phyloP scores from a whole-genome alignment of 768 basidiomycete genomes.

The Chiua virens region DNA sequence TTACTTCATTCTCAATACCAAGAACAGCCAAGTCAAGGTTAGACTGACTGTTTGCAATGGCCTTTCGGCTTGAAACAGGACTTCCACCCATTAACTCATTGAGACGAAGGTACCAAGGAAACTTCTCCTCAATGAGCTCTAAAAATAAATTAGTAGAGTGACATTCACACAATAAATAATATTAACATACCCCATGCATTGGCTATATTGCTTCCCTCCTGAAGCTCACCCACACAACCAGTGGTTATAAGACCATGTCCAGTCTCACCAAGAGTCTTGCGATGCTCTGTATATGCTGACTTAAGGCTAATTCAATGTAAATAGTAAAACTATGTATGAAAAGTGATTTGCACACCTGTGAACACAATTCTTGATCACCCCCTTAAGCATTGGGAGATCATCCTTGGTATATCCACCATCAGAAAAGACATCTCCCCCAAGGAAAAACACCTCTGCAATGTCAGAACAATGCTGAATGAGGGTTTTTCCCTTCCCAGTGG shows the following conservation, averaged over 20 bases:
- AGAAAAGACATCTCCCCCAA: too few species aligned
- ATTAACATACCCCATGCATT: not conserved
- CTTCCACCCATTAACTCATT: not conserved
- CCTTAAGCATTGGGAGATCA: not conserved
- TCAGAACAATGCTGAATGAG: conserved; percentile 1
- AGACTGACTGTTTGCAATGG: not conserved
- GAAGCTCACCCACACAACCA: not conserved
- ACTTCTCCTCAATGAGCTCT: not conserved
- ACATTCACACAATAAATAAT: too few species aligned
- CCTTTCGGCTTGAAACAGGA: not conserved
- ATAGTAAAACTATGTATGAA: not conserved
- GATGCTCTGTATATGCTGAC: not conserved
- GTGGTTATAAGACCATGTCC: not conserved
- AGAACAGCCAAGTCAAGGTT: not conserved
- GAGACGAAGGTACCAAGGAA: not conserved
- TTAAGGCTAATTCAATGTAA: not conserved
- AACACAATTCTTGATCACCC: not conserved
- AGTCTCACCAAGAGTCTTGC: not conserved
- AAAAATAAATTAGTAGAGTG: not conserved
- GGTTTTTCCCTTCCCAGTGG: conserved; percentile 6
- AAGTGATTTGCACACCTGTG: not conserved
- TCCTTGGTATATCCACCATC: too few species aligned
- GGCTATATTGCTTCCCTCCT: not conserved
- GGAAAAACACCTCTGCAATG: conserved; percentile 10
- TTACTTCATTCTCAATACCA: not conserved